Evolutionary conservation across 495 filamentous ascomycete species (phyloP).

Genomic region (Xylaria venustula): DNA sequence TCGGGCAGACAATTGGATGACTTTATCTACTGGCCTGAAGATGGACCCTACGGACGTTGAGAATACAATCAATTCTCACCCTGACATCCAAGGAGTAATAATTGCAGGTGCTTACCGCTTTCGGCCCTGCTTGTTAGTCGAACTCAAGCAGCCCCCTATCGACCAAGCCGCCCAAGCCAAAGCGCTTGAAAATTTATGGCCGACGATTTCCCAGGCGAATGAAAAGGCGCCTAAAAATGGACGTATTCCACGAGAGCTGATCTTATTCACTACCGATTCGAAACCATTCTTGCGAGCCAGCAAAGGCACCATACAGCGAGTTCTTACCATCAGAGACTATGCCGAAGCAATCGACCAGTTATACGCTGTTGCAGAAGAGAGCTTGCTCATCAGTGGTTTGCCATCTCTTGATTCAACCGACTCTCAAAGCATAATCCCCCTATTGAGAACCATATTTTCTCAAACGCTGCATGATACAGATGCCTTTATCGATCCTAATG

Average conservation of each 20-base stretch:
- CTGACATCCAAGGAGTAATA: background rate
- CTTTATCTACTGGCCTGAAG: background rate
- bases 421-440: background rate
- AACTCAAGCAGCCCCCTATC: background rate
- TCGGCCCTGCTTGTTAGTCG: background rate
- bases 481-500: background rate
- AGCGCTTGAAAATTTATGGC: background rate
- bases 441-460: background rate
- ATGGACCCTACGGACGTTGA: background rate
- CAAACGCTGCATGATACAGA: background rate
- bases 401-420: background rate
- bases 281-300: background rate
- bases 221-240: background rate
- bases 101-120: background rate
- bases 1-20: background rate
- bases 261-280: background rate
- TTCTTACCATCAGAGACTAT: background rate
- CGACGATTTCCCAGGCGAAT: background rate
- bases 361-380: background rate
- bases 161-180: background rate
- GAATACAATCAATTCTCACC: background rate
- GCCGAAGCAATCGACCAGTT: background rate
- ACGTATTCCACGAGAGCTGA: background rate
- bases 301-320: background rate
- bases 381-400: background rate